Conservation (phyloP, 148 eudicot species). For the Euryodendron excelsum region DNA sequence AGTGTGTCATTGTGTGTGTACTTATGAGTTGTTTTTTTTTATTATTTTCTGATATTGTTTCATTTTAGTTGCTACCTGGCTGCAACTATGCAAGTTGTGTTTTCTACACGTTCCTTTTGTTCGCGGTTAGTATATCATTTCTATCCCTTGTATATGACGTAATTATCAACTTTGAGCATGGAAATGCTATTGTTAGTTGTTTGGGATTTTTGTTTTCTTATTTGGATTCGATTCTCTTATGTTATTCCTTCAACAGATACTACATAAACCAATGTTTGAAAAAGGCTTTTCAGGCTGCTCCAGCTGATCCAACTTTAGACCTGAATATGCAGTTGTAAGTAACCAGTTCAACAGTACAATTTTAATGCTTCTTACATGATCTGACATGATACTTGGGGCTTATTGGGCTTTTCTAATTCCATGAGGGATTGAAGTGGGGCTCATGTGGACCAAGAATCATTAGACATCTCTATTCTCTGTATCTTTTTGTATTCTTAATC, state of each 20-base stretch:
- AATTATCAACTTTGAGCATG: not conserved
- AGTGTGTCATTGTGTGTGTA: not conserved
- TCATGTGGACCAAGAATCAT: not conserved
- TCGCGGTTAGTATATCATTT: constrained; percentile 48
- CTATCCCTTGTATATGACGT: not conserved
- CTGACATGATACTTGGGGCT: not conserved
- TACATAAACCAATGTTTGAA: constrained; percentile 54
- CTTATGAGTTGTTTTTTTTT: not conserved
- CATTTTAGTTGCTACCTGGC: constrained; percentile 87
- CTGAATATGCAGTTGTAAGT: constrained; percentile 93
- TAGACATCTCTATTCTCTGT: constrained; percentile 1
- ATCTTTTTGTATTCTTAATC: not conserved
- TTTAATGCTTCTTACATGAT: constrained; percentile 7
- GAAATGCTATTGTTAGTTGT: not conserved
- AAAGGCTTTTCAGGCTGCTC: constrained; percentile 75
- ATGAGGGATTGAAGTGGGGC: not conserved
- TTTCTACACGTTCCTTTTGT: constrained; percentile 70
- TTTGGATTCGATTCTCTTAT: not conserved
- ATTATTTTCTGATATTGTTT: constrained; percentile 10
- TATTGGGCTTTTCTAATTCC: not conserved
- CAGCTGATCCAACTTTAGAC: constrained; percentile 98
- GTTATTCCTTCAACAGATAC: constrained; percentile 47
- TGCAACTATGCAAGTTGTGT: constrained; percentile 93
- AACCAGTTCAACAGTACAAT: not conserved
- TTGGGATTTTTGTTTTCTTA: not conserved